Evolutionary conservation across 495 filamentous ascomycete species (phyloP).

Genomic region (Friedmanniomyces endolithicus): DNA sequence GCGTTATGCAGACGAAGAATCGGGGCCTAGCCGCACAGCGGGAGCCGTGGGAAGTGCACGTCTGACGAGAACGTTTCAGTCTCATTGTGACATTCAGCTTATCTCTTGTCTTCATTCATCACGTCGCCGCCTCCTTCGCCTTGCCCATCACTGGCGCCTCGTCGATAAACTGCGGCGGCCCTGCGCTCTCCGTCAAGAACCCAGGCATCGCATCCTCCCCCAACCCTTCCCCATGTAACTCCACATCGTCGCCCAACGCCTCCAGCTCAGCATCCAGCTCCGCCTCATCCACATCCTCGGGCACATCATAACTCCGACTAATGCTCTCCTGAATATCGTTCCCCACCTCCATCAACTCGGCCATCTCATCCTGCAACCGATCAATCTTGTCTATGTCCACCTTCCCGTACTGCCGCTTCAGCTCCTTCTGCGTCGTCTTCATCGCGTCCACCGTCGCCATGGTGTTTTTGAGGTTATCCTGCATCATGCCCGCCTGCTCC

Average conservation of each 20-base stretch:
- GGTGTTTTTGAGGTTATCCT: slow-evolving; percentile 95
- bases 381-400: slow-evolving; percentile 96
- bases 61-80: too few species aligned
- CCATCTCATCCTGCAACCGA: slow-evolving; percentile 97
- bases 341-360: slow-evolving; percentile 90
- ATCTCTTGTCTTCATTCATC: not conserved
- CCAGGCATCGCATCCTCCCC: slow-evolving; percentile 60
- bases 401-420: slow-evolving; percentile 93
- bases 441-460: slow-evolving; percentile 98
- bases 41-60: too few species aligned
- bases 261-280: slow-evolving; percentile 96
- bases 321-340: slow-evolving; percentile 98
- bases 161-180: slow-evolving; percentile 74
- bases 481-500: slow-evolving; percentile 98
- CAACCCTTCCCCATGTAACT: slow-evolving; percentile 42
- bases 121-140: slow-evolving; percentile 61
- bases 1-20: too few species aligned
- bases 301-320: slow-evolving; percentile 83
- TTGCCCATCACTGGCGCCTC: slow-evolving; percentile 47
- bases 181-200: slow-evolving; percentile 64
- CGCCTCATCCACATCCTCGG: slow-evolving; percentile 95
- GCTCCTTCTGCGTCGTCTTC: slow-evolving; percentile 87
- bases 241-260: slow-evolving; percentile 75
- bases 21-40: too few species aligned
- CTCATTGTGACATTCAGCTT: too few species aligned